Evolutionary conservation across 1,139 yeast genomes (phyloP).

Genomic region (Suhomyces bribrorum): DNA sequence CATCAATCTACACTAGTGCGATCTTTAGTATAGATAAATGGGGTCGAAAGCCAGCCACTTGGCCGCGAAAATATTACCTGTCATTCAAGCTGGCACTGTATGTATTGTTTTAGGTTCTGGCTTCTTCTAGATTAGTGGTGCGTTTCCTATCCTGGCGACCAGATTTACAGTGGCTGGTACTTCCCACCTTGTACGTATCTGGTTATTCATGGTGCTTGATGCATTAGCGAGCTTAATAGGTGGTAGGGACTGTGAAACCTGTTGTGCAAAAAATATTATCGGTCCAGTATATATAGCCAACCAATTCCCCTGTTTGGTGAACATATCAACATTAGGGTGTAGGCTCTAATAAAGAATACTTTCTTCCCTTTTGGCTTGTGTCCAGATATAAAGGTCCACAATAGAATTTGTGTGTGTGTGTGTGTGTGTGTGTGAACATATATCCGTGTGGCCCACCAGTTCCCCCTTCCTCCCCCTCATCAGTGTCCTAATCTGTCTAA

Average conservation of each 20-base stretch:
- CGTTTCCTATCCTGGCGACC: conserved; percentile 3
- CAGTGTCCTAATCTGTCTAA: conserved; percentile 3
- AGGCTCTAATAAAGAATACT: too few relatives aligned
- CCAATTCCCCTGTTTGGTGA: not conserved
- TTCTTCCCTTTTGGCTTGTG: too few relatives aligned
- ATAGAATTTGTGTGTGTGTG: too few relatives aligned
- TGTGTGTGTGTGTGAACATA: too few relatives aligned
- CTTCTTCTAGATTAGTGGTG: conserved; percentile 1
- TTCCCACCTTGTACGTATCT: conserved; percentile 5
- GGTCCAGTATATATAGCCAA: not conserved
- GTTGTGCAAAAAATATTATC: not conserved
- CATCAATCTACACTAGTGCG: too few relatives aligned
- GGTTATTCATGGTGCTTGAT: conserved; percentile 4
- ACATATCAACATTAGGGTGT: too few relatives aligned
- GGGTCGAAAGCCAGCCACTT: conserved; percentile 1
- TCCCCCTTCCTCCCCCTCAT: not conserved
- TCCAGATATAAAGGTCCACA: too few relatives aligned
- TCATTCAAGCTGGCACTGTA: conserved; percentile 1
- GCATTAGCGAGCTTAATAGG: conserved; percentile 10
- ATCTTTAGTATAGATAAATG: not conserved
- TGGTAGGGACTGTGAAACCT: not conserved
- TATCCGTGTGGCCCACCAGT: not conserved
- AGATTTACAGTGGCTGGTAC: conserved; percentile 10
- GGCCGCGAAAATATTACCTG: conserved; percentile 2
- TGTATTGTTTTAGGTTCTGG: conserved; percentile 4